Conservation (phyloP, 495 filamentous ascomycete genomes). For the Thozetella sp. region DNA sequence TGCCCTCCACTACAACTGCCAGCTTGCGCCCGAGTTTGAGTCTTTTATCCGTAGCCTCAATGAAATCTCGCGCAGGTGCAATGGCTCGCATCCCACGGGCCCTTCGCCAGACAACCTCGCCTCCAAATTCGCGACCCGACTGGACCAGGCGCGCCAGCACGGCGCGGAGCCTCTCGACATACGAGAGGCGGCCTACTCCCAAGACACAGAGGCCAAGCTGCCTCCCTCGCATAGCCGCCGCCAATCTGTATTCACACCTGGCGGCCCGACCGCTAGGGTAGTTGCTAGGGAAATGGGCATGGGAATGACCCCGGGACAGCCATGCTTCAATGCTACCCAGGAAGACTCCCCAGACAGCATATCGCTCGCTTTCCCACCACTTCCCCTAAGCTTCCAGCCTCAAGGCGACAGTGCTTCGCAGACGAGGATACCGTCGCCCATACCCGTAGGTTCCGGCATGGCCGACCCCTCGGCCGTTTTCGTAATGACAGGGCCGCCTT, state of each 20-base stretch:
- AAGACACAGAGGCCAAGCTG: constrained; percentile 18
- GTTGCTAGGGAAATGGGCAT: neutral
- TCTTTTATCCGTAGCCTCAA: constrained; percentile 23
- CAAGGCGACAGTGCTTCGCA: constrained; percentile 28
- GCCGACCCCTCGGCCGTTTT: neutral
- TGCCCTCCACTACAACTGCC: constrained; percentile 14
- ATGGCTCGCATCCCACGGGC: constrained; percentile 13
- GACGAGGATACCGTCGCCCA: constrained; percentile 28
- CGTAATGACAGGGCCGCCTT: neutral
- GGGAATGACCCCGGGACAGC: neutral
- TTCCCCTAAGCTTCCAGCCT: constrained; percentile 32
- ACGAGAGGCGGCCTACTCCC: constrained; percentile 35
- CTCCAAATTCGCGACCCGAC: constrained; percentile 30
- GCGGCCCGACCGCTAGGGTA: neutral
- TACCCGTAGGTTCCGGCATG: neutral
- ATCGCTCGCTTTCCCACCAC: constrained; percentile 34
- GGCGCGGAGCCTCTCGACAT: constrained; percentile 26
- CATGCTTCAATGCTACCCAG: neutral
- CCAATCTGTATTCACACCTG: neutral
- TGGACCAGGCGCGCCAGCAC: constrained; percentile 25
- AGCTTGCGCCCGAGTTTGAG: constrained; percentile 22
- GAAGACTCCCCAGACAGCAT: constrained; percentile 20
- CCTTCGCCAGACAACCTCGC: constrained; percentile 27
- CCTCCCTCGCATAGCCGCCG: neutral
- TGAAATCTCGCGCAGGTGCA: constrained; percentile 36